These are phyloP conservation scores for Collybia nuda DNA, from an alignment of 768 basidiomycete species.

Conservation along the genomic window DNA sequence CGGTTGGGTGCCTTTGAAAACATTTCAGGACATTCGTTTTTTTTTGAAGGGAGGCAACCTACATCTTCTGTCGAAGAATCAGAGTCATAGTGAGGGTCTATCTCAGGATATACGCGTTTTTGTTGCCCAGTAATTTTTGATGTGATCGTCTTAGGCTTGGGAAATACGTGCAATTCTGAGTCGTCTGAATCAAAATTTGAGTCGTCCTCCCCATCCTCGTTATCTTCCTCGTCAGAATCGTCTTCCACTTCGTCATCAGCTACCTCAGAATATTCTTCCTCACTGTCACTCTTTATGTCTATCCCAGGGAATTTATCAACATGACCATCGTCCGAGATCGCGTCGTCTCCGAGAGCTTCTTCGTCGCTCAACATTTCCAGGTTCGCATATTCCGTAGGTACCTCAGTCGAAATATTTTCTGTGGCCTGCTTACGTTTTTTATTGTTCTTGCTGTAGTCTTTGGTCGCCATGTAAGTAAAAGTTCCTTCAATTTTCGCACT, in stretches of 20 bases:
- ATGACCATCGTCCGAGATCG: slow-evolving; percentile 54
- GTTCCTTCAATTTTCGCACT: too few relatives aligned
- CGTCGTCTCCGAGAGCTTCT: slow-evolving; percentile 44
- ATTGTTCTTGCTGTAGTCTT: slow-evolving; percentile 29
- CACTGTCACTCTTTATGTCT: slow-evolving; percentile 51
- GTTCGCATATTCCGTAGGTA: slow-evolving; percentile 39
- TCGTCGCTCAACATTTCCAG: slow-evolving; percentile 80
- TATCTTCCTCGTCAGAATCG: slow-evolving; percentile 40
- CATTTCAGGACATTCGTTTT: slow-evolving; percentile 10
- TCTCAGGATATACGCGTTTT: slow-evolving; percentile 83
- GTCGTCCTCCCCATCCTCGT: slow-evolving; percentile 27
- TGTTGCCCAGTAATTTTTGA: slow-evolving; percentile 84
- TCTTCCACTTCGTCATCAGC: slow-evolving; percentile 35
- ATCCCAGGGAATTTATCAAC: slow-evolving; percentile 78
- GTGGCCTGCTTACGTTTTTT: slow-evolving; percentile 62
- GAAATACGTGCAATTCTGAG: slow-evolving; percentile 53
- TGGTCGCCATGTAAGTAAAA: slow-evolving; percentile 17
- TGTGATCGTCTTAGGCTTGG: slow-evolving; percentile 65
- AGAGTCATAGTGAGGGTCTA: slow-evolving; percentile 88
- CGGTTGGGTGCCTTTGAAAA: slow-evolving; percentile 83
- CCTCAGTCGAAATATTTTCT: slow-evolving; percentile 34
- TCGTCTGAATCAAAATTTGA: slow-evolving; percentile 40
- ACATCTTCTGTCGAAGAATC: slow-evolving; percentile 94
- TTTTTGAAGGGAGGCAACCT: slow-evolving; percentile 24
- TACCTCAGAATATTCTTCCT: slow-evolving; percentile 37